Evolutionary conservation across 139 green algal genomes (phyloP), one percentile per base, ranked within the genome.

Genomic region (Gonium pectorale): DNA sequence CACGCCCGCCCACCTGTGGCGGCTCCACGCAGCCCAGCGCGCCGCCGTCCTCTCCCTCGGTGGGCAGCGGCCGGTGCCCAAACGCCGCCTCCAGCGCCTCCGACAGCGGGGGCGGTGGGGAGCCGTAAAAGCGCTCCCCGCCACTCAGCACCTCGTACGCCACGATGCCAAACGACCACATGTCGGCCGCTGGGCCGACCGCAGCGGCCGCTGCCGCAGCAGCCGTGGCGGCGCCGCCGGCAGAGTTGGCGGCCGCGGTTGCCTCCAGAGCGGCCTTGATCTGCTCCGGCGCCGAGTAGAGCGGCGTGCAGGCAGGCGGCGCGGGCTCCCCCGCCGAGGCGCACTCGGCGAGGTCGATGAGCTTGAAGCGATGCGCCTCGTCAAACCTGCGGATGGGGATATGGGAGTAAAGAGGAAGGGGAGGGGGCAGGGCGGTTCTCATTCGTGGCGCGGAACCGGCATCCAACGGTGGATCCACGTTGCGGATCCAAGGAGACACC

Each of bases 111-210:
- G 38, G 26, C 41, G 70, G n/a, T 3, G 59, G 35, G 31, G 60
- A 22, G 62, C 77, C 77, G 62, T 72, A 82, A 41, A 82, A 82
- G 59, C 75, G 75, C 19, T 9, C 40, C 40, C 73, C 41, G 15
- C 73, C 54, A 2, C 15, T 35, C 17, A 71, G 38, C 74, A 83
- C 77, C 77, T 83, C 77, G 33, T 40, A 73, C 17, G 77, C 77
- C 60, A 83, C 33, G 37, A 83, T 46, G 44, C 77, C 77, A 31
- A 83, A 83, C 27, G 77, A 35, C 77, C 77, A 83, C 77, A 83
- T 83, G 77, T 83, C 77, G 24, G 77, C 60, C 0, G 77, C 77
- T 31, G 77, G 77, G 21, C 43, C 64, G 31, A 73, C 77, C 22
- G 77, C 62, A 6, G 75, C 54, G 21, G 44, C 38, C n/a, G n/a